Conservation (phyloP, 495 filamentous ascomycete genomes). For the Penicillium nucicola region DNA sequence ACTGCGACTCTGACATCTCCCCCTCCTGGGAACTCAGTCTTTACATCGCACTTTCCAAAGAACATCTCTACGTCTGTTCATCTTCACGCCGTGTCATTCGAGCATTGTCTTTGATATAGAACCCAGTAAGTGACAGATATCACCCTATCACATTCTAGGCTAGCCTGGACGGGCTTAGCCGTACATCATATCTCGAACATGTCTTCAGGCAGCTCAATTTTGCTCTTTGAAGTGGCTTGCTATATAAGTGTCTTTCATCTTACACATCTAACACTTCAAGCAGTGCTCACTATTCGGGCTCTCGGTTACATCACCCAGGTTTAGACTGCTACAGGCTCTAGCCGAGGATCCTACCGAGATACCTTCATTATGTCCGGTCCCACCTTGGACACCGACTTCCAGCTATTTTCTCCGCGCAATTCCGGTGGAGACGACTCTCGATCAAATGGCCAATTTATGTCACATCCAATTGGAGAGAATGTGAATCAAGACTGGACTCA, state of each 20-base stretch:
- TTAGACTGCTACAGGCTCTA: not conserved
- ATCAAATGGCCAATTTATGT: slow-evolving; percentile 9
- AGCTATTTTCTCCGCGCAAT: slow-evolving; percentile 36
- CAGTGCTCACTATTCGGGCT: slow-evolving; percentile 3
- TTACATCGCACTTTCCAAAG: slow-evolving; percentile 7
- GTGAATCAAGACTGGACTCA: slow-evolving; percentile 45
- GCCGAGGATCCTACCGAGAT: slow-evolving; percentile 19
- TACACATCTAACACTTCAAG: not conserved
- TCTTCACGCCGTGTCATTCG: not conserved
- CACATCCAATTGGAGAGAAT: slow-evolving; percentile 24
- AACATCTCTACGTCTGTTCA: not conserved
- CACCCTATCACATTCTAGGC: not conserved
- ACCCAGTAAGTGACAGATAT: slow-evolving; percentile 12
- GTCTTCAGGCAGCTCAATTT: slow-evolving; percentile 1
- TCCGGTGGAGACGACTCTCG: slow-evolving; percentile 23
- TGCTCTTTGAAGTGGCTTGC: not conserved
- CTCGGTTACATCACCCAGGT: not conserved
- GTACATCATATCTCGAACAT: not conserved
- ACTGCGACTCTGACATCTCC: slow-evolving; percentile 14
- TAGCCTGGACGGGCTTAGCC: not conserved
- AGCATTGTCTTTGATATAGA: not conserved
- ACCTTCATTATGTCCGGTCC: slow-evolving; percentile 21
- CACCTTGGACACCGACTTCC: slow-evolving; percentile 39
- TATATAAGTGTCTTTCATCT: too few species aligned
- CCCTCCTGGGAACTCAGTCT: slow-evolving; percentile 12